Evolutionary conservation across 2,329 filamentous ascomycete genomes (phyloP).

Genomic region (Penicillium sumatraense): DNA sequence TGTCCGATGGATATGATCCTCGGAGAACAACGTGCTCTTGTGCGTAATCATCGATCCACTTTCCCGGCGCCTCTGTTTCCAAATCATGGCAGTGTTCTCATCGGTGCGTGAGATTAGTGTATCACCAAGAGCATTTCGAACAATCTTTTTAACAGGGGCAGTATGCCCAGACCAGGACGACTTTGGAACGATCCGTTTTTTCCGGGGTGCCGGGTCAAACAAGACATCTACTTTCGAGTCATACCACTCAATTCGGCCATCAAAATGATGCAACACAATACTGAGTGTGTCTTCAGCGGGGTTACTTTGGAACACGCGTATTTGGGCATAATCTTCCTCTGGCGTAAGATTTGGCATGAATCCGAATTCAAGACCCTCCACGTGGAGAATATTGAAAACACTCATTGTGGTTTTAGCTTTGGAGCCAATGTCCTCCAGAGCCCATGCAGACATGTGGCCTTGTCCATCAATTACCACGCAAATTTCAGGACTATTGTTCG

Average conservation of each 20-base stretch:
- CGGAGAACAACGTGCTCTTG: conserved; percentile 69
- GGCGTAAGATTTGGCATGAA: conserved; percentile 36
- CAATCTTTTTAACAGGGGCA: conserved; percentile 78
- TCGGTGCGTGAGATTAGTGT: conserved; percentile 81
- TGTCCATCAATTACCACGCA: conserved; percentile 82
- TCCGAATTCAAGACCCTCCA: conserved; percentile 61
- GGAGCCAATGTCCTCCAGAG: conserved; percentile 81
- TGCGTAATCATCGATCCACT: conserved; percentile 62
- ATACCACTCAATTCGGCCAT: conserved; percentile 82
- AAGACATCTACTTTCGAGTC: conserved; percentile 77
- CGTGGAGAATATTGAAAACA: conserved; percentile 85
- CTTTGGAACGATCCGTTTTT: conserved; percentile 63
- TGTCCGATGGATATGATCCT: conserved; percentile 77
- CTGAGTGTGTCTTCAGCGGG: conserved; percentile 67
- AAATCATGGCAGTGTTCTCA: conserved; percentile 79
- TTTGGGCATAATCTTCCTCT: conserved; percentile 65
- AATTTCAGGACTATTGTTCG: conserved; percentile 83
- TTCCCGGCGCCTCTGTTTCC: conserved; percentile 67
- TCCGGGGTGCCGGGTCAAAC: conserved; percentile 71
- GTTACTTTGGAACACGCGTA: conserved; percentile 72
- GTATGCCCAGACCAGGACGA: conserved; percentile 85
- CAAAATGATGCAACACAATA: conserved; percentile 80
- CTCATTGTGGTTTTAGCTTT: conserved; percentile 68
- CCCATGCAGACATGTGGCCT: conserved; percentile 90
- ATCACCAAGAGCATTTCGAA: conserved; percentile 79